Evolutionary conservation across 2,329 filamentous ascomycete species (phyloP).

Genomic region (Harringtonia lauricola): DNA sequence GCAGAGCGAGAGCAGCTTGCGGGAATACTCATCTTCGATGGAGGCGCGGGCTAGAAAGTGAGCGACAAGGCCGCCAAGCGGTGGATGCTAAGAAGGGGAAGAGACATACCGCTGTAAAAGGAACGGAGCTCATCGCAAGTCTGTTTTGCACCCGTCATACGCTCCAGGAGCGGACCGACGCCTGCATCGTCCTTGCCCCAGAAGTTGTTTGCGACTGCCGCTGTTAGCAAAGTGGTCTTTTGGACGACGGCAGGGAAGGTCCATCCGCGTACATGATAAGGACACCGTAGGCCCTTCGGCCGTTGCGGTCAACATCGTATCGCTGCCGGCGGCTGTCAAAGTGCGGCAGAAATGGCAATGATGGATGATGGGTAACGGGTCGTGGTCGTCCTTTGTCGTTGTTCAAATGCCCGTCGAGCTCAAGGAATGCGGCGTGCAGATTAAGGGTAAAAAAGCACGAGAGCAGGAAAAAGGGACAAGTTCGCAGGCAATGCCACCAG

Average conservation of each 20-base stretch:
- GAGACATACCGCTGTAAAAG: constrained; percentile 65
- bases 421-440: too few relatives aligned
- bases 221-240: background rate
- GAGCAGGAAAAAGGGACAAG: too few relatives aligned
- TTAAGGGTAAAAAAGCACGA: too few relatives aligned
- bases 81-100: background rate
- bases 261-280: constrained; percentile 12
- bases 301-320: constrained; percentile 10
- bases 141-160: constrained; percentile 88
- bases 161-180: constrained; percentile 79
- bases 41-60: constrained; percentile 60
- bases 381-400: background rate
- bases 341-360: background rate
- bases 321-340: background rate
- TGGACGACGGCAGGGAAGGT: background rate
- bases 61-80: too few relatives aligned
- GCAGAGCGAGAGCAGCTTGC: constrained; percentile 75
- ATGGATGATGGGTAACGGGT: background rate
- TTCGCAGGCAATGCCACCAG: too few relatives aligned
- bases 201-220: constrained; percentile 91
- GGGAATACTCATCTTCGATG: constrained; percentile 93
- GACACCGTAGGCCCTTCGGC: constrained; percentile 13
- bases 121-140: constrained; percentile 88
- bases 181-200: constrained; percentile 99
- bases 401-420: too few relatives aligned